Evolutionary conservation across 805 yeast genomes (phyloP).

Genomic region (Pichia nakasei): DNA sequence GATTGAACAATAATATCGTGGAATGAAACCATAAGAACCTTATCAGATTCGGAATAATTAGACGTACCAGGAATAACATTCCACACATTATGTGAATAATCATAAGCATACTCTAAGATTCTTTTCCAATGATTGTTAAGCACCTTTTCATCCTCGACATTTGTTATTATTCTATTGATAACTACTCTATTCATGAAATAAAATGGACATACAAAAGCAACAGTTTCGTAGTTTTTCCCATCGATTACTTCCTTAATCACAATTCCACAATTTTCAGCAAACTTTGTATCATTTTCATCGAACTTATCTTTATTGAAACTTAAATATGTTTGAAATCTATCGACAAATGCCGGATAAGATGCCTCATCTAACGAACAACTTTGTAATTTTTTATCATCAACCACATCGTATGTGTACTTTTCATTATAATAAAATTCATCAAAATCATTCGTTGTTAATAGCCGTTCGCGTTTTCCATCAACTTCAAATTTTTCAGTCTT

Average conservation of each 20-base stretch:
- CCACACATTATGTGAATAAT: constrained; percentile 1
- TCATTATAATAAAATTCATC: neutral
- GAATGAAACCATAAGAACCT: constrained; percentile 2
- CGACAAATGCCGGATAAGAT: neutral
- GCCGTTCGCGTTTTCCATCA: neutral
- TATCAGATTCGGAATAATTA: neutral
- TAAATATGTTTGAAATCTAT: constrained; percentile 2
- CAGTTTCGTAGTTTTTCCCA: neutral
- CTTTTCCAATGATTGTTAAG: constrained; percentile 3
- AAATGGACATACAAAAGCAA: constrained; percentile 4
- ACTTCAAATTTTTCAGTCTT: neutral
- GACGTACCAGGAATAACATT: neutral
- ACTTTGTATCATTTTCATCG: neutral
- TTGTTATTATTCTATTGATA: constrained; percentile 4
- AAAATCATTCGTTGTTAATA: neutral
- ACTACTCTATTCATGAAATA: neutral
- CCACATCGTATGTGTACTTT: neutral
- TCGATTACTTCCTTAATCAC: neutral
- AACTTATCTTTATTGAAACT: neutral
- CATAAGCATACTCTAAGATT: neutral
- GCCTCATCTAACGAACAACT: constrained; percentile 3
- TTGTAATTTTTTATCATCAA: neutral
- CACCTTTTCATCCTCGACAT: neutral
- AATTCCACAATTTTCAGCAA: constrained; percentile 2
- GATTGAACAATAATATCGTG: constrained; percentile 1